These are phyloP conservation scores for Xylaria sp. DNA, from an alignment of 495 filamentous ascomycete species.

Conservation along the genomic window DNA sequence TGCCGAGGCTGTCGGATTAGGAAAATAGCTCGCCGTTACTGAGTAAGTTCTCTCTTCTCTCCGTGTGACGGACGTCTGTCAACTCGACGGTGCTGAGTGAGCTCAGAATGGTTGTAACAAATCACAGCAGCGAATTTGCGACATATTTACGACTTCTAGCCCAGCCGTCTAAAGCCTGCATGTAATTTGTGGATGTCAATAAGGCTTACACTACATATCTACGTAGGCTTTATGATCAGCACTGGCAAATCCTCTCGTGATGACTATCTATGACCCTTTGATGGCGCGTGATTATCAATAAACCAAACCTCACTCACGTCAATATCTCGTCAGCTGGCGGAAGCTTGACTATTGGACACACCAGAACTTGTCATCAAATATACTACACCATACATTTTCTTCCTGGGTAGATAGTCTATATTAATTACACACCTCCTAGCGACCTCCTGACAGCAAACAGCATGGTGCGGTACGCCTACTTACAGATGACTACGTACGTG, in stretches of 20 bases:
- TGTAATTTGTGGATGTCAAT: slow-evolving; percentile 12
- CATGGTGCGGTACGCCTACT: neutral
- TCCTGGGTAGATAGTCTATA: slow-evolving; percentile 14
- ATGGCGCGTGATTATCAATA: slow-evolving; percentile 5
- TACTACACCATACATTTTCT: neutral
- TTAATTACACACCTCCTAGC: slow-evolving; percentile 25
- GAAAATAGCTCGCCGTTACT: slow-evolving; percentile 1
- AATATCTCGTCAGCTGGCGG: slow-evolving; percentile 22
- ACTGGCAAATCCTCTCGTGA: slow-evolving; percentile 4
- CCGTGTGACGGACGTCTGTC: slow-evolving; percentile 3
- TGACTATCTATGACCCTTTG: neutral
- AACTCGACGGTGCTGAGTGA: neutral
- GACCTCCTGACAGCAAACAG: slow-evolving; percentile 15
- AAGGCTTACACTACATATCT: slow-evolving; percentile 9
- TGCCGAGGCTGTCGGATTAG: slow-evolving; percentile 19
- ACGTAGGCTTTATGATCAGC: neutral
- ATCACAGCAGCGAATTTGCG: slow-evolving; percentile 2
- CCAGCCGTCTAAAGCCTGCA: neutral
- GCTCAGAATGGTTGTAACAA: neutral
- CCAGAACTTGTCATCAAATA: slow-evolving; percentile 7
- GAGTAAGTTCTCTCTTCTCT: neutral
- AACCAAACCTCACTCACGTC: slow-evolving; percentile 22
- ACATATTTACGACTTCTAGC: neutral
- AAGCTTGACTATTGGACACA: slow-evolving; percentile 10
- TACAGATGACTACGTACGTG: neutral